phyloP scores from a whole-genome alignment of 2,329 filamentous ascomycete genomes.

The Fusarium continuum region DNA sequence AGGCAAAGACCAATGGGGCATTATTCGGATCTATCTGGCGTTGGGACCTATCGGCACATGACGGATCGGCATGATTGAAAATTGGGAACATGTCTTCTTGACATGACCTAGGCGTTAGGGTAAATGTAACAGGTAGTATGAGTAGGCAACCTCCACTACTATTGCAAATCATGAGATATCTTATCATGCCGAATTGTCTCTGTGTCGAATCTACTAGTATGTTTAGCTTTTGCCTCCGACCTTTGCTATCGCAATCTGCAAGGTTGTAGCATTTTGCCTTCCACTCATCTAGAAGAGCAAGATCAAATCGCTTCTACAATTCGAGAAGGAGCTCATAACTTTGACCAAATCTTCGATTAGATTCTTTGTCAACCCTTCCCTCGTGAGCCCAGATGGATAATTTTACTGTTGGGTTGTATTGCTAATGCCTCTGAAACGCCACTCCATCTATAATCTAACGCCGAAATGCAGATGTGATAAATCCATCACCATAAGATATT shows the following conservation, averaged over 20 bases:
- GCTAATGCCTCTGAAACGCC: conserved; percentile 11
- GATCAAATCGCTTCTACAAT: no score
- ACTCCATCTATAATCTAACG: conserved; percentile 26
- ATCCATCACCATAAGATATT: conserved; percentile 1
- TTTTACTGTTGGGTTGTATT: conserved; percentile 11
- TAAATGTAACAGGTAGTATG: neutral
- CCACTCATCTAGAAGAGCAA: no score
- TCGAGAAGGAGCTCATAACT: neutral
- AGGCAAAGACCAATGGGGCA: conserved; percentile 21
- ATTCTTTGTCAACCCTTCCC: neutral
- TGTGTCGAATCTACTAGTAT: no score
- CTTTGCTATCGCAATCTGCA: neutral
- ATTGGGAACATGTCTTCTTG: conserved; percentile 2
- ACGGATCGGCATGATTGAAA: conserved; percentile 2
- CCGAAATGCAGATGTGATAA: conserved; percentile 11
- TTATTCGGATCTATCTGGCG: conserved; percentile 30
- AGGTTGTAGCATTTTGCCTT: no score
- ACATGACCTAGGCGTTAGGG: neutral
- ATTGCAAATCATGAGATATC: neutral
- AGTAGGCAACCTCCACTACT: no score
- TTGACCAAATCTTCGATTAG: neutral
- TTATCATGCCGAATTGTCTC: neutral
- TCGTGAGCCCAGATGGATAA: neutral
- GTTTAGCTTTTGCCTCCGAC: no score
- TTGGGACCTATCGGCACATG: conserved; percentile 25